These are phyloP conservation scores for Teunomyces lycoperdinae DNA, from an alignment of 805 yeast genomes.

Conservation along the genomic window DNA sequence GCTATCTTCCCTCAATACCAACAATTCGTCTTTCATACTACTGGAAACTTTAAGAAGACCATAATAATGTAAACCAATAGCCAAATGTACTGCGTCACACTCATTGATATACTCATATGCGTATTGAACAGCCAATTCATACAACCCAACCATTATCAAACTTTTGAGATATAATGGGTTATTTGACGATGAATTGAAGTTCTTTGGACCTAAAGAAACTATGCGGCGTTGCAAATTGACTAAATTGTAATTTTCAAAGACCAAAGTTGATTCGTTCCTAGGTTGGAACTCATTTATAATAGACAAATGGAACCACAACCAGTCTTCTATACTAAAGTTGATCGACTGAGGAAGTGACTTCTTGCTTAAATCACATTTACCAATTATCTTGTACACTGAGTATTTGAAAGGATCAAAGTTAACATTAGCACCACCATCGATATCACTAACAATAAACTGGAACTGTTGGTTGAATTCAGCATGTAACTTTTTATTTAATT, in stretches of 20 bases:
- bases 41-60: constrained; percentile 59
- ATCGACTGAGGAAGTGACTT: constrained; percentile 66
- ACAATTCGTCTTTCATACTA: constrained; percentile 32
- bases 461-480: constrained; percentile 84
- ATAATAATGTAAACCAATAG: constrained; percentile 74
- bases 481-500: constrained; percentile 64
- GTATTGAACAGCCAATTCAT: constrained; percentile 74
- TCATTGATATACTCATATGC: constrained; percentile 59
- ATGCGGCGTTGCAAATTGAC: constrained; percentile 71
- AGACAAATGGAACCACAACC: constrained; percentile 92
- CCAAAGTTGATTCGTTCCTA: constrained; percentile 40
- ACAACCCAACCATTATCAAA: constrained; percentile 71
- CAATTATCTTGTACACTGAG: constrained; percentile 86
- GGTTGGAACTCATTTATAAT: constrained; percentile 57
- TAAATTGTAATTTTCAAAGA: constrained; percentile 70
- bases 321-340: constrained; percentile 81
- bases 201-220: constrained; percentile 66
- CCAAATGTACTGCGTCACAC: constrained; percentile 85
- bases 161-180: constrained; percentile 74
- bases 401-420: constrained; percentile 82
- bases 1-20: constrained; percentile 30
- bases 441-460: constrained; percentile 52
- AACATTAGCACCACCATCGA: constrained; percentile 17
- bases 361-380: constrained; percentile 78
- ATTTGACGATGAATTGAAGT: constrained; percentile 62